phyloP scores from a whole-genome alignment of 257 asterid species.

The Solanum tarijense region DNA sequence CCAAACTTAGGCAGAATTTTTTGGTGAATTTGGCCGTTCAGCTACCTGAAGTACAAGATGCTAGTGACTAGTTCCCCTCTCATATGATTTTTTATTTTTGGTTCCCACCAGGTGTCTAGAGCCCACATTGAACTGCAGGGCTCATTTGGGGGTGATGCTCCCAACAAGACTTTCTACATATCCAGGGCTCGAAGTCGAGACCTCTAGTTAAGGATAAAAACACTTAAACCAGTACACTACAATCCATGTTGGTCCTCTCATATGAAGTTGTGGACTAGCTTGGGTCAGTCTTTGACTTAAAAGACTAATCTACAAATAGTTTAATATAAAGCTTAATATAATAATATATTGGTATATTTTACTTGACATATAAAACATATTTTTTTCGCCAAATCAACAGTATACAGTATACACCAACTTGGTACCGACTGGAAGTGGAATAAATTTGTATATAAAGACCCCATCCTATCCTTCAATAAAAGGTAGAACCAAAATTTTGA shows the following conservation, averaged over 20 bases:
- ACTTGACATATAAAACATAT: not conserved
- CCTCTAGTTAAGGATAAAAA: too few relatives aligned
- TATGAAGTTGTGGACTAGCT: not conserved
- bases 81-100: not conserved
- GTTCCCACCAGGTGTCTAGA: too few relatives aligned
- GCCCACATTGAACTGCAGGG: too few relatives aligned
- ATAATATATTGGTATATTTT: not conserved
- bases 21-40: not conserved
- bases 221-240: too few relatives aligned
- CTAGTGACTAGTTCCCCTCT: not conserved
- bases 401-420: not conserved
- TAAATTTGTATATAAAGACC: slow-evolving; percentile 2
- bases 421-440: not conserved
- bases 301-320: not conserved
- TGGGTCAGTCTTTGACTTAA: not conserved
- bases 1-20: not conserved
- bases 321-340: not conserved
- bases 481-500: slow-evolving; percentile 6
- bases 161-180: too few relatives aligned
- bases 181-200: accelerated
- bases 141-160: too few relatives aligned
- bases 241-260: not conserved
- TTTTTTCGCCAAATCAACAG: not conserved
- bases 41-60: not conserved
- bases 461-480: not conserved